phyloP scores from a whole-genome alignment of 73 alveolate species.

The Paramecium biaurelia region DNA sequence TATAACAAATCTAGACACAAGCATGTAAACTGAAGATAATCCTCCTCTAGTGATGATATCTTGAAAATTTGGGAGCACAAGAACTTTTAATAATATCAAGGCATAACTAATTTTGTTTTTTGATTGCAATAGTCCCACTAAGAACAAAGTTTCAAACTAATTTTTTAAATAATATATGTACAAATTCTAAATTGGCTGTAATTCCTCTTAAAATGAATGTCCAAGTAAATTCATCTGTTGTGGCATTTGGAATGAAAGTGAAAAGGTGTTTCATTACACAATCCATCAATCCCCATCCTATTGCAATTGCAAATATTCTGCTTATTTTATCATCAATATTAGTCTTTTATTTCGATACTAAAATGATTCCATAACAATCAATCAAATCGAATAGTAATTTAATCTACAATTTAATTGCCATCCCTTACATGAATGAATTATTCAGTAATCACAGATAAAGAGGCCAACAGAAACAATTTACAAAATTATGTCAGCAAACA shows the following conservation, averaged over 20 bases:
- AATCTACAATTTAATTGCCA: neutral
- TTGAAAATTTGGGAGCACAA: neutral
- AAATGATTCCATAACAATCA: slow-evolving; percentile 34
- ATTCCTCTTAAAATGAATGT: slow-evolving; percentile 59
- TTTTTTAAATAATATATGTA: neutral
- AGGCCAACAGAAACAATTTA: slow-evolving; percentile 58
- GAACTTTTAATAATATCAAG: neutral
- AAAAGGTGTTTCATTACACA: slow-evolving; percentile 15
- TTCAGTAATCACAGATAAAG: slow-evolving; percentile 49
- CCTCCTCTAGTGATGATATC: neutral
- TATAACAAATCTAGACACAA: slow-evolving; percentile 10
- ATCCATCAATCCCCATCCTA: slow-evolving; percentile 66
- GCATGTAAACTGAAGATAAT: neutral
- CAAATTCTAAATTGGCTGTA: slow-evolving; percentile 51
- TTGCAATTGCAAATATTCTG: slow-evolving; percentile 59
- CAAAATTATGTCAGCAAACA: slow-evolving; percentile 48
- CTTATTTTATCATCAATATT: slow-evolving; percentile 44
- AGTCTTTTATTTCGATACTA: neutral
- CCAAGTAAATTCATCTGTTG: slow-evolving; percentile 68
- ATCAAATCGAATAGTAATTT: slow-evolving; percentile 19
- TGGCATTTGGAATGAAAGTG: slow-evolving; percentile 60
- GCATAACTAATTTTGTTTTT: neutral
- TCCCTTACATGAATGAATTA: neutral
- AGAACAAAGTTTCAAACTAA: slow-evolving; percentile 33
- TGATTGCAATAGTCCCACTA: neutral